Evolutionary conservation across 306 rosid species (phyloP).

Genomic region (Pueraria montana): DNA sequence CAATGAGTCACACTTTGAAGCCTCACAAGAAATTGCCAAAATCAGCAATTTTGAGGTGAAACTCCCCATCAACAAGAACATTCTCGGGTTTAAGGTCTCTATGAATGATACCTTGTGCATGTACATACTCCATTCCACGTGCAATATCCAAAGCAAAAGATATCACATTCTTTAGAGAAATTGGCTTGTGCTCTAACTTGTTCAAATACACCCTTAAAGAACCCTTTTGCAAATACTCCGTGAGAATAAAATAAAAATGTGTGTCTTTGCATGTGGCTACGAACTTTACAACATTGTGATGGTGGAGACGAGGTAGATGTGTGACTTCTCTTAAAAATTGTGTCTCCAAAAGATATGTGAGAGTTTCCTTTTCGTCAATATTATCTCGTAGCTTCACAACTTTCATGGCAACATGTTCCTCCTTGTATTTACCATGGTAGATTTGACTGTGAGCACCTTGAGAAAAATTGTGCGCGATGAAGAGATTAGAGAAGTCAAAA

Average conservation of each 20-base stretch:
- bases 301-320: neutral
- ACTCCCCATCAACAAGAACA: neutral
- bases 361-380: neutral
- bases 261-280: neutral
- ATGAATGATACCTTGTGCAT: slow-evolving; percentile 11
- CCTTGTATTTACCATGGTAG: neutral
- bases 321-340: neutral
- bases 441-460: neutral
- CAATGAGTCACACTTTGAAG: neutral
- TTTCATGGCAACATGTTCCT: slow-evolving; percentile 5
- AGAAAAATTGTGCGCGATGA: neutral
- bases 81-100: slow-evolving; percentile 21
- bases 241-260: neutral
- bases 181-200: neutral
- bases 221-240: neutral
- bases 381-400: neutral
- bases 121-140: slow-evolving; percentile 15
- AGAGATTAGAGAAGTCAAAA: neutral
- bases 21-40: slow-evolving; percentile 15
- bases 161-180: neutral
- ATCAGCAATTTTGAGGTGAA: slow-evolving; percentile 6
- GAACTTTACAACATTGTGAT: neutral
- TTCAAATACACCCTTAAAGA: neutral
- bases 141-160: neutral
- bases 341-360: neutral